A percentile compares a stretch with the other conserved stretches of the same genome.
Evolutionary conservation across 441 rosid species (phyloP).

Genomic region (Populus hybrid): DNA sequence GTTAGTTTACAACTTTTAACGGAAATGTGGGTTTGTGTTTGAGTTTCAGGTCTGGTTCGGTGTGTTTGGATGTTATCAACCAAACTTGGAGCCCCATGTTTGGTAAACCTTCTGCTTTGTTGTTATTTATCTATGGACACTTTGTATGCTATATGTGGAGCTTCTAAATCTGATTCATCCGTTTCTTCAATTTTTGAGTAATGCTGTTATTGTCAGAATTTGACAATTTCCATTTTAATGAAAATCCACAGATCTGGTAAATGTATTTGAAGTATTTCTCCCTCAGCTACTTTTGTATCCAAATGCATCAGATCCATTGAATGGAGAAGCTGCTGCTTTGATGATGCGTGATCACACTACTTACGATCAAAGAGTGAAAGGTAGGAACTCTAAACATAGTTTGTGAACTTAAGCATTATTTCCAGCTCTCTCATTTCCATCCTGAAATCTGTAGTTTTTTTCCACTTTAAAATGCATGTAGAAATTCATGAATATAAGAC

Average conservation of each 20-base stretch:
- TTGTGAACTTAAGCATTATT: not conserved
- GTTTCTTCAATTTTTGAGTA: conserved; percentile 3
- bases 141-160: conserved; percentile 3
- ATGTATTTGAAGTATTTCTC: conserved; percentile 92
- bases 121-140: not conserved
- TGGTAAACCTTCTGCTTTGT: conserved; percentile 41
- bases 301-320: conserved; percentile 91
- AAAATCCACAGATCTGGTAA: conserved; percentile 67
- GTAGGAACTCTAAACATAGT: conserved; percentile 29
- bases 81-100: conserved; percentile 99
- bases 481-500: conserved; percentile 4
- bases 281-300: conserved; percentile 96
- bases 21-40: not conserved
- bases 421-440: not conserved
- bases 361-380: conserved; percentile 86
- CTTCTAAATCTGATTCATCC: conserved; percentile 9
- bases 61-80: conserved; percentile 93
- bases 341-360: conserved; percentile 83
- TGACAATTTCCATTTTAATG: conserved; percentile 10
- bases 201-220: conserved; percentile 14
- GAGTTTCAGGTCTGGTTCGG: conserved; percentile 86
- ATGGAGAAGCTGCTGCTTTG: conserved; percentile 92
- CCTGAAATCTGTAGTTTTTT: not conserved
- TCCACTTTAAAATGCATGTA: not conserved
- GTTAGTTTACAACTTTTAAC: not conserved